Evolutionary conservation across 2,329 filamentous ascomycete genomes (phyloP), one percentile per base, ranked within the genome.

Genomic region (Arthrobotrys entomopaga): DNA sequence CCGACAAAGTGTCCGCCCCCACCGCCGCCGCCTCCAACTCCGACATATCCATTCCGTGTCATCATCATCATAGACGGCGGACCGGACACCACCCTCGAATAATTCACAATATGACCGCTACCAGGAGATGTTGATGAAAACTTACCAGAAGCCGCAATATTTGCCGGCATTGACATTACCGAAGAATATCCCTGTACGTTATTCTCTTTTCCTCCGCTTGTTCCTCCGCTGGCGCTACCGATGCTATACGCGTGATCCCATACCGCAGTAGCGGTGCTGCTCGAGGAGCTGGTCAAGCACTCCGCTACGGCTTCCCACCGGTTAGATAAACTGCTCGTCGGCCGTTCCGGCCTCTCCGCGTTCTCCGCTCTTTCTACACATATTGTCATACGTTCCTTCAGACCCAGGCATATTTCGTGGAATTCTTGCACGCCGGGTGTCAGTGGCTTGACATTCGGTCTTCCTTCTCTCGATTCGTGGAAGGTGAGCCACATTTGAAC

Each of bases 401-500:
- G 81, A 13, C 80, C 81, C 8, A 82, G 79, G 76, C 85, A 86
- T 4, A 85, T 81, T 13, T 82, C 81, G 76, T 86, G 84, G 77
- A 86, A 86, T 6, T 80, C 80, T 5, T 82, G 78, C 5, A 86
- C 80, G 70, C 86, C 84, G 46, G 83, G 83, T 34, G 84, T 83
- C 0, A 80, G 77, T 0, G 59, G 53, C 19, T 61, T 22, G 0
- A 48, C 16, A n/a, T 43, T 34, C 4, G 63, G 81, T 77, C 10
- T 83, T 81, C 56, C 82, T 82, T 26, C 79, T 79, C 81, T 80
- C 40, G 78, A 69, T 0, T 81, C 82, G 56, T 84, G 82, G 56
- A 74, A 77, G 56, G 92, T 89, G 0, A 90, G 85, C 91, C 91
- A 96, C 11, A 95, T 83, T 78, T 91, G 91, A 20, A 96, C 90